Conservation (phyloP, 495 filamentous ascomycete genomes). For the Letharia columbiana region DNA sequence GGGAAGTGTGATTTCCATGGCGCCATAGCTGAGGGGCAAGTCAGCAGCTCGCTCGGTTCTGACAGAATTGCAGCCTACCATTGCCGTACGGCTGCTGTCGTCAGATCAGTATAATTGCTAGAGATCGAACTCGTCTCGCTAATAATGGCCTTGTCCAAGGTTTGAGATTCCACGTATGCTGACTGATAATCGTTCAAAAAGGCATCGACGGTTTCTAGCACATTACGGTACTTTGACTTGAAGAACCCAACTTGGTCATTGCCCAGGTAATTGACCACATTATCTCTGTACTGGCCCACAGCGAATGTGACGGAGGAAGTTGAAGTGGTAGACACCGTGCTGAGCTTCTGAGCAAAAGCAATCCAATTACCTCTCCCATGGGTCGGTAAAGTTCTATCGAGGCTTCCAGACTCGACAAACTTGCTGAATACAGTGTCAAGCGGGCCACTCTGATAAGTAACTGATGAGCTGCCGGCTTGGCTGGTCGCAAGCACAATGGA, state of each 20-base stretch:
- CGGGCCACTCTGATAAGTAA: slow-evolving; percentile 29
- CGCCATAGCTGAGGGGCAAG: slow-evolving; percentile 27
- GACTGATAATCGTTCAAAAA: slow-evolving; percentile 40
- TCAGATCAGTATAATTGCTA: slow-evolving; percentile 41
- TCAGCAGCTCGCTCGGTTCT: slow-evolving; percentile 20
- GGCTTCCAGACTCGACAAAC: slow-evolving; percentile 31
- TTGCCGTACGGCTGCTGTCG: not conserved
- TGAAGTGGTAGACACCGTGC: slow-evolving; percentile 22
- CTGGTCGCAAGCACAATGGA: slow-evolving; percentile 35
- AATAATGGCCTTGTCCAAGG: slow-evolving; percentile 32
- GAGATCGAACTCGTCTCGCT: slow-evolving; percentile 30
- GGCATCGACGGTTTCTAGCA: slow-evolving; percentile 30
- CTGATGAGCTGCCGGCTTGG: slow-evolving; percentile 21
- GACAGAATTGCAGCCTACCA: not conserved
- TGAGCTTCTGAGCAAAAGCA: slow-evolving; percentile 40
- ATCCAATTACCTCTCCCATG: slow-evolving; percentile 30
- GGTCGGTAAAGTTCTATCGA: slow-evolving; percentile 30
- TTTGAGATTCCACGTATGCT: slow-evolving; percentile 31
- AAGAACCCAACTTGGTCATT: slow-evolving; percentile 40
- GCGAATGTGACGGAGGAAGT: slow-evolving; percentile 35
- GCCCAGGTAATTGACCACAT: slow-evolving; percentile 42
- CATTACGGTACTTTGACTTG: slow-evolving; percentile 30
- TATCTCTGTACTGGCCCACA: slow-evolving; percentile 39
- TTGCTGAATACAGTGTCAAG: slow-evolving; percentile 24
- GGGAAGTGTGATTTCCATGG: slow-evolving; percentile 40